Evolutionary conservation across 768 basidiomycete genomes (phyloP).

Genomic region (Cystofilobasidium macerans): DNA sequence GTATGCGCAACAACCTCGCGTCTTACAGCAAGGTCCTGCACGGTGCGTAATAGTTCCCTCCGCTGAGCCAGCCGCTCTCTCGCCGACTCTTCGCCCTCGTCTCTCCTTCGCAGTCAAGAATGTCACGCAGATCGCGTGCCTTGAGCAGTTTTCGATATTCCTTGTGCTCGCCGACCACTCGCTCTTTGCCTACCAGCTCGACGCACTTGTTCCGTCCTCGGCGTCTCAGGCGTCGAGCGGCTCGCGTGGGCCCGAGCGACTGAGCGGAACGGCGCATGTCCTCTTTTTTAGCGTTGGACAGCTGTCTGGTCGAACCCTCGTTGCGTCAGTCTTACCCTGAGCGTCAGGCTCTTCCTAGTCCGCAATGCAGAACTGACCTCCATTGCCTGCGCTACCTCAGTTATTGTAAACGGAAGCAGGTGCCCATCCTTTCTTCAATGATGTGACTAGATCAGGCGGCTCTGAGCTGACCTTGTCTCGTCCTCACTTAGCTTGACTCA

Average conservation of each 20-base stretch:
- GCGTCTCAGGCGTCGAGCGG: conserved; percentile 43
- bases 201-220: conserved; percentile 84
- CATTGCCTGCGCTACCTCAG: conserved; percentile 38
- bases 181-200: conserved; percentile 87
- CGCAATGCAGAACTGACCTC: neutral
- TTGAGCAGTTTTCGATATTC: conserved; percentile 94
- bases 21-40: conserved; percentile 75
- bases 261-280: conserved; percentile 82
- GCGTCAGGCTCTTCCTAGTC: neutral
- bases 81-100: neutral
- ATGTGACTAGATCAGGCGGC: neutral
- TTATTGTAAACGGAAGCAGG: conserved; percentile 82
- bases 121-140: conserved; percentile 89
- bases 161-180: conserved; percentile 88
- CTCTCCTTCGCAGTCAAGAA: conserved; percentile 49
- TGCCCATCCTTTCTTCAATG: neutral
- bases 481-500: conserved; percentile 53
- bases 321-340: conserved; percentile 34
- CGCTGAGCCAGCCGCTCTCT: neutral
- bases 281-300: conserved; percentile 91
- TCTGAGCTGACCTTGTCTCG: conserved; percentile 28
- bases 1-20: conserved; percentile 60
- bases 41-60: neutral
- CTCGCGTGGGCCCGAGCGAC: conserved; percentile 58
- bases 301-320: conserved; percentile 72